Evolutionary conservation across 305 asterid genomes (phyloP).

Genomic region (Withania somnifera): DNA sequence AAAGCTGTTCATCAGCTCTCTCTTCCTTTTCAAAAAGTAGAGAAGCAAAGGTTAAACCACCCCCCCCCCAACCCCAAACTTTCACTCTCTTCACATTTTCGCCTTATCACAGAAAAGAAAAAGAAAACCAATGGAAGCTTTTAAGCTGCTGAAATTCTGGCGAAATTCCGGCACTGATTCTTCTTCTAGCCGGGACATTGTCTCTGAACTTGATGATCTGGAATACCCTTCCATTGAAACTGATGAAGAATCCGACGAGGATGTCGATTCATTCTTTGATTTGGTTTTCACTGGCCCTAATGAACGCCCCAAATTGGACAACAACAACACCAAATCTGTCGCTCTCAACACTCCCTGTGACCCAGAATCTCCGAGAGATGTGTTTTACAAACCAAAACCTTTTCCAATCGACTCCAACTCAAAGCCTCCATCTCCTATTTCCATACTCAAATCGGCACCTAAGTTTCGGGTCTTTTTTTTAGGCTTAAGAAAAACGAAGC

Average conservation of each 20-base stretch:
- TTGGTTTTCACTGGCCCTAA: conserved; percentile 34
- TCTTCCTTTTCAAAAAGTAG: neutral
- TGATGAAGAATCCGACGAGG: conserved; percentile 42
- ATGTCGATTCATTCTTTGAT: conserved; percentile 62
- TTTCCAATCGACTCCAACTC: conserved; percentile 18
- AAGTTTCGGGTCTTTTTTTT: conserved; percentile 51
- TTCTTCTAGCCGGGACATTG: conserved; percentile 12
- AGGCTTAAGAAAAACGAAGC: conserved; percentile 44
- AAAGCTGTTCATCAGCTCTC: neutral
- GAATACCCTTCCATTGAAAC: conserved; percentile 19
- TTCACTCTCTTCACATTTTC: neutral
- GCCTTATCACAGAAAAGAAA: neutral
- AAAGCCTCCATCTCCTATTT: conserved; percentile 37
- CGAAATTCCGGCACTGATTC: conserved; percentile 20
- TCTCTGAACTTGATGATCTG: conserved; percentile 10
- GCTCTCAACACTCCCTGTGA: neutral
- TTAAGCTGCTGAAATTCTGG: conserved; percentile 52
- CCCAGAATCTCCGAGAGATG: conserved; percentile 42
- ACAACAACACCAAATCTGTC: neutral
- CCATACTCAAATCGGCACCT: conserved; percentile 32
- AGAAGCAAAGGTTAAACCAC: too few relatives aligned
- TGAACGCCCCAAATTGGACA: neutral
- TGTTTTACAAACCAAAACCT: conserved; percentile 20
- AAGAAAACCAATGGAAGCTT: conserved; percentile 35
- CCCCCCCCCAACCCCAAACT: neutral